Evolutionary conservation across 768 basidiomycete genomes (phyloP).

Genomic region (Astraeus odoratus): DNA sequence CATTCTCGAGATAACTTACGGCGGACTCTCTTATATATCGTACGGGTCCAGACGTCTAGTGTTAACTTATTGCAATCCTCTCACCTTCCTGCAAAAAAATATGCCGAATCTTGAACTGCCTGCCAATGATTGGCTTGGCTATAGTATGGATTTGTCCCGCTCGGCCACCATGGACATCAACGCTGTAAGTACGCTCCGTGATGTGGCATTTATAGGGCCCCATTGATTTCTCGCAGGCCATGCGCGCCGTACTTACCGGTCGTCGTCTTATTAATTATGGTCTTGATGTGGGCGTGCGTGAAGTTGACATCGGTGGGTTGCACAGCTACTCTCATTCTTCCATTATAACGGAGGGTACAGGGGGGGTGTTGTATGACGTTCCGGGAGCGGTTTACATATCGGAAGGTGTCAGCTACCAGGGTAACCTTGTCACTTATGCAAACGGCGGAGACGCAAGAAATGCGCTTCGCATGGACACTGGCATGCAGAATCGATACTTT

Average conservation of each 20-base stretch:
- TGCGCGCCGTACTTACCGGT: not conserved
- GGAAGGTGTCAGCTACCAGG: not conserved
- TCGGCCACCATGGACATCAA: conserved; percentile 7
- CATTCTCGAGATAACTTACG: too few relatives aligned
- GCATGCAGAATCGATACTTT: not conserved
- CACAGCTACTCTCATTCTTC: not conserved
- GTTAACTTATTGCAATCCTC: too few relatives aligned
- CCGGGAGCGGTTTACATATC: not conserved
- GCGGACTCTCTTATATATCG: too few relatives aligned
- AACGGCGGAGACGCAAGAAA: not conserved
- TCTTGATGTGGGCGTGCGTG: not conserved
- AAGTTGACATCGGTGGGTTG: not conserved
- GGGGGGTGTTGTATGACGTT: not conserved
- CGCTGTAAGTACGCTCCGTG: conserved; percentile 1
- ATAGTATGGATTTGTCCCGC: conserved; percentile 8
- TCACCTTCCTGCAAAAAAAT: not conserved
- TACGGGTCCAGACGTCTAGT: too few relatives aligned
- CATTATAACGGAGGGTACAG: not conserved
- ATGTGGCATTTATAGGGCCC: not conserved
- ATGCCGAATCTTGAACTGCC: conserved; percentile 4
- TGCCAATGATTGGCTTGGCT: conserved; percentile 8
- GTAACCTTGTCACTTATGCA: not conserved
- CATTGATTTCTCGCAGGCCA: not conserved
- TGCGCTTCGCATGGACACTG: not conserved
- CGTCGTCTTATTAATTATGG: not conserved